These are phyloP conservation scores for Coemansia sp. DNA, from an alignment of 192 early-diverging fungal genomes.

Conservation along the genomic window DNA sequence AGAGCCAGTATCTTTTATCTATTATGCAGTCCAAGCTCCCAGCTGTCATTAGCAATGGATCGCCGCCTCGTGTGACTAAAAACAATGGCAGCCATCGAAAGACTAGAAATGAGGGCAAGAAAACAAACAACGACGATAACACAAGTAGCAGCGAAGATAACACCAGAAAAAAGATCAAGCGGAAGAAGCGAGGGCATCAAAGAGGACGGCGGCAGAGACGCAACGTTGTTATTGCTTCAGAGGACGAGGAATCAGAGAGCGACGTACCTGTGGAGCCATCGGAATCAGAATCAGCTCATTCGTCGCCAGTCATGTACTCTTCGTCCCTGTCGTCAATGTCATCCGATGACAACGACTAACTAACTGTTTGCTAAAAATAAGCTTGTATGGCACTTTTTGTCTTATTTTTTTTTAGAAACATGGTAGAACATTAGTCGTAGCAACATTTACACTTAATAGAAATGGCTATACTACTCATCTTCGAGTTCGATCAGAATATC, in stretches of 20 bases:
- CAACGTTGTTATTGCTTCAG: background rate
- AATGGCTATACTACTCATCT: conserved; percentile 5
- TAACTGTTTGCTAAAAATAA: no score
- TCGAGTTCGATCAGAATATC: conserved; percentile 75
- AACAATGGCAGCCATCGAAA: background rate
- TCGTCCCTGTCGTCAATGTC: conserved; percentile 1
- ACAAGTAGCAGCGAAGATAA: background rate
- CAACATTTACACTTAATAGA: no score
- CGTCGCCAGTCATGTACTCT: conserved; percentile 6
- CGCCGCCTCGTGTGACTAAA: no score
- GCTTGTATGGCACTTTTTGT: no score
- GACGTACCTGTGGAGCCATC: background rate
- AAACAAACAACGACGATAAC: background rate
- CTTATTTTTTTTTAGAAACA: no score
- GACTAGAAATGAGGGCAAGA: background rate
- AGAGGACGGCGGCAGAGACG: background rate
- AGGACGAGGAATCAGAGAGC: background rate
- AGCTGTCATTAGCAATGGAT: background rate
- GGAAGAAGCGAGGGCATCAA: background rate
- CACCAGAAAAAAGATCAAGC: background rate
- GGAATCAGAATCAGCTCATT: background rate
- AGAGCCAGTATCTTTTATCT: background rate
- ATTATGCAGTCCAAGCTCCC: background rate
- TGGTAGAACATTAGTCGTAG: no score
- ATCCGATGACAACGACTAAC: background rate